Evolutionary conservation across 2,329 filamentous ascomycete genomes (phyloP).

Genomic region (Ophiocordyceps unilateralis): DNA sequence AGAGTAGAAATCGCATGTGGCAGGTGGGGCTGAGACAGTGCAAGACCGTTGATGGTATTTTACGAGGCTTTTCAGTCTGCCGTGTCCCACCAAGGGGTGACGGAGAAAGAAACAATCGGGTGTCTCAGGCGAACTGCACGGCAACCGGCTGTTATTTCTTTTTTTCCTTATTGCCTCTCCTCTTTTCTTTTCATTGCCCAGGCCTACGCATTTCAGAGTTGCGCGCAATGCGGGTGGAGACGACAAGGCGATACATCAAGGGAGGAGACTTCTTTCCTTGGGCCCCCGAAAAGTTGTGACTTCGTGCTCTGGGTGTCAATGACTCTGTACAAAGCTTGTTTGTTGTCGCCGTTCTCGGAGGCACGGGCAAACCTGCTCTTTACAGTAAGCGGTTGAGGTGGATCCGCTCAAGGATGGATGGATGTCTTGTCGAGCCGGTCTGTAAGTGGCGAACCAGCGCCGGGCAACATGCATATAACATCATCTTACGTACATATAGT

Average conservation of each 20-base stretch:
- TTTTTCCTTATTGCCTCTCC: not conserved
- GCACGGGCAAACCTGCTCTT: not conserved
- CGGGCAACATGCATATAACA: not conserved
- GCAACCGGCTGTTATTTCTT: not conserved
- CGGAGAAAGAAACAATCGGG: too few relatives aligned
- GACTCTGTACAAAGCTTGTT: too few relatives aligned
- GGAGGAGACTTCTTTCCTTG: too few relatives aligned
- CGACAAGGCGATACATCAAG: too few relatives aligned
- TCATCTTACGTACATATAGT: not conserved
- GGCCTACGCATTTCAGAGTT: too few relatives aligned
- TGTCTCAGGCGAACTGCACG: not conserved
- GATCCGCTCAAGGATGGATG: not conserved
- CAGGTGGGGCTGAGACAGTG: constrained; percentile 3
- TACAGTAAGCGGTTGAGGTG: not conserved
- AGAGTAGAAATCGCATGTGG: constrained; percentile 2
- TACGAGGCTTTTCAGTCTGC: not conserved
- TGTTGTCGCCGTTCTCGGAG: not conserved
- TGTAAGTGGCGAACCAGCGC: not conserved
- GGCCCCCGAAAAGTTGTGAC: too few relatives aligned
- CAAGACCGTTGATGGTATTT: not conserved
- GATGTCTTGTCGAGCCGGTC: not conserved
- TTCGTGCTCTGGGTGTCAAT: too few relatives aligned
- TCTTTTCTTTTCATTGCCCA: not conserved
- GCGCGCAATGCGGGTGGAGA: too few relatives aligned
- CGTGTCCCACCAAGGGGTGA: not conserved